Conservation (phyloP, 1,284 basidiomycete species). For the Malassezia sp. region DNA sequence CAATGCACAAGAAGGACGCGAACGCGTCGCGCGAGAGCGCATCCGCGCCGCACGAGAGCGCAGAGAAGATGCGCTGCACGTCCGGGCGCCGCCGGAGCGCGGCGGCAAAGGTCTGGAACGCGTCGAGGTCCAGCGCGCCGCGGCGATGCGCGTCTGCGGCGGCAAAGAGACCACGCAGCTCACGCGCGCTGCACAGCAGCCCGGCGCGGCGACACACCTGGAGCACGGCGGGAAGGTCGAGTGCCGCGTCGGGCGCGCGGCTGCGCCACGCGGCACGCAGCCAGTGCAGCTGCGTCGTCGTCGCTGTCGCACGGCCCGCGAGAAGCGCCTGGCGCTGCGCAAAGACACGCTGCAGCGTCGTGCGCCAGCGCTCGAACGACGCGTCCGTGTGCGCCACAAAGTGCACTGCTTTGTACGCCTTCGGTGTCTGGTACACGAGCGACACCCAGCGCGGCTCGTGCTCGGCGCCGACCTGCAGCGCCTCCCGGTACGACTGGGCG, state of each 20-base stretch:
- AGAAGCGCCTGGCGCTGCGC: slow-evolving; percentile 30
- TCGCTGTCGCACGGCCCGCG: slow-evolving; percentile 26
- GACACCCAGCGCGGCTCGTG: slow-evolving; percentile 59
- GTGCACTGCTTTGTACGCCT: slow-evolving; percentile 81
- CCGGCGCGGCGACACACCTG: slow-evolving; percentile 65
- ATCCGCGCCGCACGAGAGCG: not conserved
- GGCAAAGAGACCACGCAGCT: slow-evolving; percentile 62
- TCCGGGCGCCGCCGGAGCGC: slow-evolving; percentile 72
- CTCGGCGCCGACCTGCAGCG: slow-evolving; percentile 54
- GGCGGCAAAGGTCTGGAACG: slow-evolving; percentile 76
- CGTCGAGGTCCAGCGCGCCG: slow-evolving; percentile 65
- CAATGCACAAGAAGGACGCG: slow-evolving; percentile 19
- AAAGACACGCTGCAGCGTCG: slow-evolving; percentile 49
- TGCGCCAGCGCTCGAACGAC: slow-evolving; percentile 54
- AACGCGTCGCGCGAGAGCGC: not conserved
- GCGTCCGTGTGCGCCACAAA: slow-evolving; percentile 66
- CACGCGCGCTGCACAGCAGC: slow-evolving; percentile 57
- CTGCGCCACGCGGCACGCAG: slow-evolving; percentile 57
- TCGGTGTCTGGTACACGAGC: slow-evolving; percentile 63
- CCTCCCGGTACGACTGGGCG: slow-evolving; percentile 65
- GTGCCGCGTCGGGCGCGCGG: slow-evolving; percentile 16
- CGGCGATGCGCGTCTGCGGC: slow-evolving; percentile 60
- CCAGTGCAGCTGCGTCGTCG: slow-evolving; percentile 59
- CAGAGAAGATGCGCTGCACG: slow-evolving; percentile 52
- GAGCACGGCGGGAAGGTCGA: slow-evolving; percentile 64